Conservation (phyloP, 1,284 basidiomycete genomes). For the Leccinum pachyderme region DNA sequence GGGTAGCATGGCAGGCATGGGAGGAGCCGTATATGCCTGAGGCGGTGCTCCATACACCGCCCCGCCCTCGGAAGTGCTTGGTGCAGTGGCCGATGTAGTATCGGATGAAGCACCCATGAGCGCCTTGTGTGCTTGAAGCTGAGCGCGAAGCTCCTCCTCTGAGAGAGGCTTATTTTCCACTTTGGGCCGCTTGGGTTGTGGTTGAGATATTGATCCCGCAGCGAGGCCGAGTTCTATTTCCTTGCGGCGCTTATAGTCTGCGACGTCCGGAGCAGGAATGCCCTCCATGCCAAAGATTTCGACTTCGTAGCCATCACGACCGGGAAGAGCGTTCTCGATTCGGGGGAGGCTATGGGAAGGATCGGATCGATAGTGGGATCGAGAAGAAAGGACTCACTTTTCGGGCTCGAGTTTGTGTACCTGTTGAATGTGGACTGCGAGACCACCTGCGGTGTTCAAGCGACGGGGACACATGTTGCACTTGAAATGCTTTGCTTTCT, state of each 20-base stretch:
- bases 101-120: constrained; percentile 73
- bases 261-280: constrained; percentile 90
- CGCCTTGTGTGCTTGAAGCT: constrained; percentile 87
- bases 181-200: constrained; percentile 78
- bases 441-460: constrained; percentile 94
- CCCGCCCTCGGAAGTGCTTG: constrained; percentile 38
- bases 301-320: constrained; percentile 95
- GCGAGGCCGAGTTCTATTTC: constrained; percentile 88
- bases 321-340: constrained; percentile 94
- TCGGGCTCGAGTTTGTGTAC: constrained; percentile 98
- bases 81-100: constrained; percentile 33
- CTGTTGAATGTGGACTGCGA: constrained; percentile 98
- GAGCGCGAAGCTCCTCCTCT: constrained; percentile 82
- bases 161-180: constrained; percentile 79
- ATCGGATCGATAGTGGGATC: constrained; percentile 6
- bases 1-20: constrained; percentile 42
- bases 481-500: constrained; percentile 99
- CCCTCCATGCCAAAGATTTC: constrained; percentile 99
- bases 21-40: constrained; percentile 59
- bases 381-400: constrained; percentile 57
- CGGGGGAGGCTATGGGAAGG: constrained; percentile 60
- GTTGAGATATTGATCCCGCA: constrained; percentile 76
- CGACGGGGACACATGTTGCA: constrained; percentile 94
- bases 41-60: constrained; percentile 70
- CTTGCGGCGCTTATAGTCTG: constrained; percentile 92